A percentile compares a stretch with the other conserved stretches of the same genome.
Evolutionary conservation across 1,284 basidiomycete species (phyloP).

Genomic region (Cryptococcus sp.): DNA sequence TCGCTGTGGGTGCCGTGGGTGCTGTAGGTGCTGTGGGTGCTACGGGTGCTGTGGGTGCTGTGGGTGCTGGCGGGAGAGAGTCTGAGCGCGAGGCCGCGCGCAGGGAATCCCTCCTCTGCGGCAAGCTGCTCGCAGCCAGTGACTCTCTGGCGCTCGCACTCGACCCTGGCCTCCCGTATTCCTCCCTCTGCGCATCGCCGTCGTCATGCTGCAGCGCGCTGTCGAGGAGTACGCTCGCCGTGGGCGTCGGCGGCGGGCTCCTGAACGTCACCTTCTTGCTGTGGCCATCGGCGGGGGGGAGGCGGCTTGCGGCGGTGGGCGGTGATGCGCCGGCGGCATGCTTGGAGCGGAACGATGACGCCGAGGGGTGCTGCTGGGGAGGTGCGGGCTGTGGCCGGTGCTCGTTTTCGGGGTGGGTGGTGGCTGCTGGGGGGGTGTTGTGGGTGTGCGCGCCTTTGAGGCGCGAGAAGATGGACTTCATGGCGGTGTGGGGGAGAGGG

Average conservation of each 20-base stretch:
- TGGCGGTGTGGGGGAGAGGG: constrained; percentile 1
- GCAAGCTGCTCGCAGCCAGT: too few species aligned
- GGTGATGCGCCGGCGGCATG: too few species aligned
- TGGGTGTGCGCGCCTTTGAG: constrained; percentile 14
- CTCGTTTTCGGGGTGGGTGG: background rate
- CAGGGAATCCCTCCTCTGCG: too few species aligned
- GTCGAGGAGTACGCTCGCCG: constrained; percentile 27
- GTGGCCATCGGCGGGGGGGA: background rate
- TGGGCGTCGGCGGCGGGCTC: constrained; percentile 33
- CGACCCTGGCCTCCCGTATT: background rate
- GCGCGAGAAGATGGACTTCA: constrained; percentile 36
- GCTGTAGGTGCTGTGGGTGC: background rate
- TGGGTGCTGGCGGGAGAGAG: background rate
- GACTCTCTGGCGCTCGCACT: background rate
- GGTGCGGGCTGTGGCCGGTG: background rate
- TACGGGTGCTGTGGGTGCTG: background rate
- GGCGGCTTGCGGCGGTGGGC: too few species aligned
- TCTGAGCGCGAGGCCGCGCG: constrained; percentile 4
- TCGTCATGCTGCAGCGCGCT: constrained; percentile 6
- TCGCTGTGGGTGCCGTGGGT: background rate
- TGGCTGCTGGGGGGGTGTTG: background rate
- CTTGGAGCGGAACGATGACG: too few species aligned
- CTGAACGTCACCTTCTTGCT: constrained; percentile 38
- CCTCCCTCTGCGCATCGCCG: background rate
- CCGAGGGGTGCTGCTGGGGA: background rate